These are phyloP conservation scores for Metarhizium anisopliae DNA, from an alignment of 2,329 filamentous ascomycete species.

Conservation along the genomic window DNA sequence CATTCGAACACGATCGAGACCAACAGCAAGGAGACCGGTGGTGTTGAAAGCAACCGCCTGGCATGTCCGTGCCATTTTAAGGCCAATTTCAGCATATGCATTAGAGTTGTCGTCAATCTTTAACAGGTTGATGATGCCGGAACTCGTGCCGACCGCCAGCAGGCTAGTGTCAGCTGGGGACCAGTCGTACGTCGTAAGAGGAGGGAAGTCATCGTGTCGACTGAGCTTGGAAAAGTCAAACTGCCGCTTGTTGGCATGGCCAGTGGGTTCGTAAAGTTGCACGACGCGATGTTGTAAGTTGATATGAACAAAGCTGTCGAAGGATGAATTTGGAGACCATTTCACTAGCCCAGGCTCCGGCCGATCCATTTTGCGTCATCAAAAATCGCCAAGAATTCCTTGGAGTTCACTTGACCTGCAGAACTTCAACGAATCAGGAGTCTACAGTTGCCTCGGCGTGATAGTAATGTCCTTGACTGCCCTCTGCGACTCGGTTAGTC, in stretches of 20 bases:
- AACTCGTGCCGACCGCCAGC: slow-evolving; percentile 65
- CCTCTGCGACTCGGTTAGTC: not conserved
- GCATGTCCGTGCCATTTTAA: slow-evolving; percentile 69
- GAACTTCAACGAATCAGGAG: not conserved
- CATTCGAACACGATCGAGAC: slow-evolving; percentile 70
- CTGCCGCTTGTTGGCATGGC: slow-evolving; percentile 43
- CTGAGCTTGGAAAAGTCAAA: slow-evolving; percentile 51
- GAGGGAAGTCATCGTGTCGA: slow-evolving; percentile 54
- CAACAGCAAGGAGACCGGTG: slow-evolving; percentile 63
- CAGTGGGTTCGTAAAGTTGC: slow-evolving; percentile 54
- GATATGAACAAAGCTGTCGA: slow-evolving; percentile 55
- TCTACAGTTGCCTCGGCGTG: not conserved
- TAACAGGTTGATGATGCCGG: slow-evolving; percentile 67
- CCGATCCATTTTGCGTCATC: slow-evolving; percentile 37
- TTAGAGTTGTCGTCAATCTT: slow-evolving; percentile 63
- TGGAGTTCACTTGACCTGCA: not conserved
- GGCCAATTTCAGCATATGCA: slow-evolving; percentile 54
- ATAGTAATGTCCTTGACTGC: not conserved
- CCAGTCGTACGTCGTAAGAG: slow-evolving; percentile 59
- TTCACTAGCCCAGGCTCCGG: slow-evolving; percentile 55
- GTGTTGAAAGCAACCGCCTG: slow-evolving; percentile 76
- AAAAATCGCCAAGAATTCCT: not conserved
- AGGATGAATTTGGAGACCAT: slow-evolving; percentile 52
- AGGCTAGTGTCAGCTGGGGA: slow-evolving; percentile 54
- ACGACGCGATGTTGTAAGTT: slow-evolving; percentile 55